Percentiles rank a stretch among this genome's conserved stretches.
Evolutionary conservation across 1,139 yeast genomes (phyloP).

Genomic region (Tardiomyces depauwii): DNA sequence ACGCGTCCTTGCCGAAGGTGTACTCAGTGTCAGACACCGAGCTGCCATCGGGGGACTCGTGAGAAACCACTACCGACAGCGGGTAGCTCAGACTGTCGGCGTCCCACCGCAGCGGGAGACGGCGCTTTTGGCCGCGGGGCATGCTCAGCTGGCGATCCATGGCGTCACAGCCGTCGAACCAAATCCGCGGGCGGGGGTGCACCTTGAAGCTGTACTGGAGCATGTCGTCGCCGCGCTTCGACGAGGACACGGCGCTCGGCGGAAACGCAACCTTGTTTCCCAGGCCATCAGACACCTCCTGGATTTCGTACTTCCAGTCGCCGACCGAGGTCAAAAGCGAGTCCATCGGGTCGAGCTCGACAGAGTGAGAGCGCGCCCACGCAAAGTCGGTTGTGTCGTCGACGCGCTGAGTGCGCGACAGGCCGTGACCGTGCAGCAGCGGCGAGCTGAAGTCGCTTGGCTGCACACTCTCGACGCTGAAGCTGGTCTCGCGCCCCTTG

Average conservation of each 20-base stretch:
- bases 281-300: conserved; percentile 59
- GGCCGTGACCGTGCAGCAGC: conserved; percentile 17
- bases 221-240: conserved; percentile 11
- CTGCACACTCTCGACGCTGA: conserved; percentile 36
- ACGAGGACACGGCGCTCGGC: conserved; percentile 22
- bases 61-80: not conserved
- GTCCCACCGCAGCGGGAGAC: conserved; percentile 13
- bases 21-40: not conserved
- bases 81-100: conserved; percentile 1
- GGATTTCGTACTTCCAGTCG: conserved; percentile 50
- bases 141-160: conserved; percentile 21
- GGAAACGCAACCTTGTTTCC: conserved; percentile 55
- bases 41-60: not conserved
- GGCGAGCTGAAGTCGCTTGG: conserved; percentile 34
- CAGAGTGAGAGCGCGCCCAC: conserved; percentile 43
- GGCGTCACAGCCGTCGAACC: conserved; percentile 26
- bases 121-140: conserved; percentile 19
- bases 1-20: not conserved
- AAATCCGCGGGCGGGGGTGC: conserved; percentile 50
- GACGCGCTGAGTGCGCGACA: not conserved
- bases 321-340: conserved; percentile 38
- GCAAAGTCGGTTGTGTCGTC: not conserved
- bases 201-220: conserved; percentile 42
- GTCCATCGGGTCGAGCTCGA: conserved; percentile 37
- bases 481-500: conserved; percentile 33